A percentile compares a stretch with the other conserved stretches of the same genome.
Conservation (phyloP, 2,329 filamentous ascomycete genomes). For the Fusarium sp. region DNA sequence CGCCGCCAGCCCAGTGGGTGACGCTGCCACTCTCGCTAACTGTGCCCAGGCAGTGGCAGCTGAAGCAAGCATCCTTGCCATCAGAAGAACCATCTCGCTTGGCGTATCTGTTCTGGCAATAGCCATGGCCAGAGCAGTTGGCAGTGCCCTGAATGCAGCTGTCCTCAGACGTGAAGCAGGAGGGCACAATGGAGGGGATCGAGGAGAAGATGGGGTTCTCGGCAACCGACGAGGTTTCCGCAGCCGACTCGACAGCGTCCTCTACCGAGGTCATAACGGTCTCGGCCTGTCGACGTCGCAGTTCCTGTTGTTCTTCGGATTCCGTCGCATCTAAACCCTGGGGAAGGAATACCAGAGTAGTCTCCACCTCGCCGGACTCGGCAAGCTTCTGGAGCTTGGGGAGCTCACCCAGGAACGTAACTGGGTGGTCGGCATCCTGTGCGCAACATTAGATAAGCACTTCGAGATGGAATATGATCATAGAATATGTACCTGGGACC, state of each 20-base stretch:
- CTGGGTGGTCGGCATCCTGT: constrained; percentile 57
- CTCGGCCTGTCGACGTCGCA: constrained; percentile 63
- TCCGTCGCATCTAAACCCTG: constrained; percentile 56
- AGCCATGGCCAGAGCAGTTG: constrained; percentile 85
- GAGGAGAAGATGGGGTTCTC: constrained; percentile 52
- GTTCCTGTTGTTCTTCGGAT: constrained; percentile 55
- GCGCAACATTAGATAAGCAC: constrained; percentile 36
- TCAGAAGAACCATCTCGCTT: constrained; percentile 53
- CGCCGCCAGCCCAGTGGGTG: constrained; percentile 83
- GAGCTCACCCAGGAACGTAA: constrained; percentile 59
- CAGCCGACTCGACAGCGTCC: constrained; percentile 39
- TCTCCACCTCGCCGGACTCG: constrained; percentile 64
- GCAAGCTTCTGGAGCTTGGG: constrained; percentile 60
- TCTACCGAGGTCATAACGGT: constrained; percentile 57
- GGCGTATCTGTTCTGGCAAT: constrained; percentile 76
- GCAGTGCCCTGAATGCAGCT: constrained; percentile 78
- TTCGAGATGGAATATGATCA: neutral
- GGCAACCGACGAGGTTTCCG: constrained; percentile 39
- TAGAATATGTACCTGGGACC: constrained; percentile 53
- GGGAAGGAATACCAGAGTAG: constrained; percentile 67
- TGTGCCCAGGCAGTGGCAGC: constrained; percentile 79
- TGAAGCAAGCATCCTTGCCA: constrained; percentile 72
- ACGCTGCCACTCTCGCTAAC: constrained; percentile 68
- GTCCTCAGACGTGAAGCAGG: constrained; percentile 79
- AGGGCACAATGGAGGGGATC: constrained; percentile 65